A percentile compares a stretch with the other conserved stretches of the same genome.
phyloP scores from a whole-genome alignment of 345 rosid species.

The Rhizophora apiculata region DNA sequence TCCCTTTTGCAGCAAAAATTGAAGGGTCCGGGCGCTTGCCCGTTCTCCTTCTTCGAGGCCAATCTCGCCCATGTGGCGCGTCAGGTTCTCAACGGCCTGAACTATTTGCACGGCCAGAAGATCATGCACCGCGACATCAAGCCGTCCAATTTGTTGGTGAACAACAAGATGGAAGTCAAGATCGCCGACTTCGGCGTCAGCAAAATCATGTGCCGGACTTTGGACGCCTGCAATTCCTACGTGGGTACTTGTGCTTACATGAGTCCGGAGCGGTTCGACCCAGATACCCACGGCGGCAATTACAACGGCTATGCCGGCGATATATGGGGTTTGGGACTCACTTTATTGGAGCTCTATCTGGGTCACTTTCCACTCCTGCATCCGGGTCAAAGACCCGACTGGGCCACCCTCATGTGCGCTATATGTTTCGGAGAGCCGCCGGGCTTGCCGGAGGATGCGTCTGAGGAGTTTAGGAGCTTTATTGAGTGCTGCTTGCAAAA shows the following conservation, averaged over 20 bases:
- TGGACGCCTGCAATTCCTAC: slow-evolving; percentile 77
- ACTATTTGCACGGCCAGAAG: slow-evolving; percentile 59
- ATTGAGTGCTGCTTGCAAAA: slow-evolving; percentile 73
- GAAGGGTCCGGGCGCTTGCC: neutral
- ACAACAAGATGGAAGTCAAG: slow-evolving; percentile 57
- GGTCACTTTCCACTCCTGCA: slow-evolving; percentile 71
- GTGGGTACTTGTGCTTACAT: slow-evolving; percentile 94
- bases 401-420: slow-evolving; percentile 91
- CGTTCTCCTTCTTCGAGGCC: slow-evolving; percentile 41
- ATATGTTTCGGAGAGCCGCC: slow-evolving; percentile 91
- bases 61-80: slow-evolving; percentile 47
- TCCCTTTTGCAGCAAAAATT: slow-evolving; percentile 39
- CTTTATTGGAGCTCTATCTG: slow-evolving; percentile 65
- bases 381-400: slow-evolving; percentile 75
- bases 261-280: slow-evolving; percentile 90
- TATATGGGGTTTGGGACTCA: slow-evolving; percentile 87
- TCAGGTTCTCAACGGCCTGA: slow-evolving; percentile 63
- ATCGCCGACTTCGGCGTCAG: slow-evolving; percentile 90
- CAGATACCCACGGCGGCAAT: slow-evolving; percentile 54
- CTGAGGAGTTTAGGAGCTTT: slow-evolving; percentile 67
- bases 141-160: slow-evolving; percentile 71
- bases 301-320: slow-evolving; percentile 77
- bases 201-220: slow-evolving; percentile 59
- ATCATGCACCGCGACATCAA: slow-evolving; percentile 83
- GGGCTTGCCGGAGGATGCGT: slow-evolving; percentile 45